Conservation (phyloP, 352 stramenopile genomes). For the Globisporangium heterothallicum region DNA sequence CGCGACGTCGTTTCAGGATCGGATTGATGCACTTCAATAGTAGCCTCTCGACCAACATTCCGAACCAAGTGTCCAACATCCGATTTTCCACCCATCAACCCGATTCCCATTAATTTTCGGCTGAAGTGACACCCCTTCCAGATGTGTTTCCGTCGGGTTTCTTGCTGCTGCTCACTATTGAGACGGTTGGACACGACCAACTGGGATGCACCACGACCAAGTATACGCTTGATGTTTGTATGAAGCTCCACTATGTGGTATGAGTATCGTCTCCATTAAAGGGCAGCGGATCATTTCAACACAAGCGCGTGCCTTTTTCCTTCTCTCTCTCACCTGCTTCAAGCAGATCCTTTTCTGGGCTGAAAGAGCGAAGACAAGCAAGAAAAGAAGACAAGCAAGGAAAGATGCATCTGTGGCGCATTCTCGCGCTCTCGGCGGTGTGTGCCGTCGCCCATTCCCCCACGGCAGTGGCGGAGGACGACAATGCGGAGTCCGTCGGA, state of each 20-base stretch:
- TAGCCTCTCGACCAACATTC: conserved; percentile 1
- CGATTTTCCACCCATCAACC: conserved; percentile 4
- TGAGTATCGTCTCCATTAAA: background rate
- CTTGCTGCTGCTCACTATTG: background rate
- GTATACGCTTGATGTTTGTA: conserved; percentile 1
- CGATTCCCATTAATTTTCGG: background rate
- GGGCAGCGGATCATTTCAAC: conserved; percentile 2
- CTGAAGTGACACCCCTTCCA: conserved; percentile 5
- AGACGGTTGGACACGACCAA: background rate
- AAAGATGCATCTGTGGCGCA: conserved; percentile 74
- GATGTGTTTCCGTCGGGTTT: background rate
- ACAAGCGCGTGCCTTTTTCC: conserved; percentile 8
- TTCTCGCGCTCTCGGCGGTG: conserved; percentile 40
- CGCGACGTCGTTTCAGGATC: conserved; percentile 10
- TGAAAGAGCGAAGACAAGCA: conserved; percentile 14
- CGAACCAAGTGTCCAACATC: conserved; percentile 6
- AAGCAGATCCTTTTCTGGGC: conserved; percentile 12
- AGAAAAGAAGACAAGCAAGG: conserved; percentile 21
- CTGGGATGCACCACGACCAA: background rate
- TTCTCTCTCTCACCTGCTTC: too few species aligned
- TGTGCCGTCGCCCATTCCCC: background rate
- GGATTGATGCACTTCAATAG: conserved; percentile 5
- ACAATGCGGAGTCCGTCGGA: conserved; percentile 2
- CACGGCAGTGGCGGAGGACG: background rate
- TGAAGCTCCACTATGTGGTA: background rate